A percentile compares a stretch with the other conserved stretches of the same genome.
These are phyloP conservation scores for Microstegium vimineum DNA, from an alignment of 176 grass and related monocot species.

Conservation along the genomic window DNA sequence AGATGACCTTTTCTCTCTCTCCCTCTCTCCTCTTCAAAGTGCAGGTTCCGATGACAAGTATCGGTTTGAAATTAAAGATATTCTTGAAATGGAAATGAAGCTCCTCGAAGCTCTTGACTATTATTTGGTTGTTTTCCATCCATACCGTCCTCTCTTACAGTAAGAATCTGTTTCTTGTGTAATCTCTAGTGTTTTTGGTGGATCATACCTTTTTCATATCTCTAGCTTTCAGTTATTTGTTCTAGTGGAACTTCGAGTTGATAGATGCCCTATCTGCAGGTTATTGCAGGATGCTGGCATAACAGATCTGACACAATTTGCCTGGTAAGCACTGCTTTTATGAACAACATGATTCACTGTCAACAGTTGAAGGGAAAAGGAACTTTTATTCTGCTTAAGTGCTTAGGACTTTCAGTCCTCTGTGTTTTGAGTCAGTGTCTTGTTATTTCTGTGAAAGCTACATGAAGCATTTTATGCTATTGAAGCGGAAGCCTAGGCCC, in stretches of 20 bases:
- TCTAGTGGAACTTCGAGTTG: not conserved
- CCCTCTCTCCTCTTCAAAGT: not conserved
- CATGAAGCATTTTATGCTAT: not conserved
- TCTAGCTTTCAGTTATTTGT: not conserved
- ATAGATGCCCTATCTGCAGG: constrained; percentile 39
- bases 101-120: constrained; percentile 95
- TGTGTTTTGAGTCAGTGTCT: not conserved
- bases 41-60: constrained; percentile 83
- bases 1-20: not conserved
- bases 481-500: not conserved
- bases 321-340: constrained; percentile 56
- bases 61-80: constrained; percentile 96
- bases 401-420: not conserved
- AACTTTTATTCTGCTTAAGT: not conserved
- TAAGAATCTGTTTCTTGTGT: constrained; percentile 41
- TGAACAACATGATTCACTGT: not conserved
- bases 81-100: constrained; percentile 99
- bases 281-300: constrained; percentile 91
- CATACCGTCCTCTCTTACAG: constrained; percentile 91
- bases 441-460: not conserved
- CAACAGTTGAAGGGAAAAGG: not conserved
- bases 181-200: not conserved
- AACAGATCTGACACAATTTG: constrained; percentile 82
- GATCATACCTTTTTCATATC: not conserved
- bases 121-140: constrained; percentile 97